phyloP scores from a whole-genome alignment of 148 eudicot genomes.

The Vaccinium corymbosum region DNA sequence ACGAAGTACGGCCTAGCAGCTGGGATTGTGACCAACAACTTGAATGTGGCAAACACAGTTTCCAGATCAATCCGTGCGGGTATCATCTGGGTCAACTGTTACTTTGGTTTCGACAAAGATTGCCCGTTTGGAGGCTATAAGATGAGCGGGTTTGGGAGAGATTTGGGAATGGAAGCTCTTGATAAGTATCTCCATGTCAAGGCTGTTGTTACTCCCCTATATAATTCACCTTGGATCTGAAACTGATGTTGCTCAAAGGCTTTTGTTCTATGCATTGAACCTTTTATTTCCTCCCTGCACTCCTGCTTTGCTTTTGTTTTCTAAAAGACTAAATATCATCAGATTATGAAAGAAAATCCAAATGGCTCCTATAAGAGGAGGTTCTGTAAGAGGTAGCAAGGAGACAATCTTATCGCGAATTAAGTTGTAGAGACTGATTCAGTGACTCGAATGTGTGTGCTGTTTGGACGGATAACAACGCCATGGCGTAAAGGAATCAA shows the following conservation, averaged over 20 bases:
- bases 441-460: no score
- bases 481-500: no score
- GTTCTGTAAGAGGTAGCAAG: not conserved
- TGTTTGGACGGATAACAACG: no score
- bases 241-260: not conserved
- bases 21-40: conserved; percentile 64
- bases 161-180: conserved; percentile 54
- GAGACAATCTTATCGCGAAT: not conserved
- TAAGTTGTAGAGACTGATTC: no score
- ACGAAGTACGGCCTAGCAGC: conserved; percentile 70
- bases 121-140: conserved; percentile 71
- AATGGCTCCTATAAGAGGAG: no score
- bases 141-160: conserved; percentile 76
- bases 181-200: conserved; percentile 59
- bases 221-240: conserved; percentile 67
- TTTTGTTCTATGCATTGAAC: not conserved
- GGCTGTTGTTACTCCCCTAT: conserved; percentile 62
- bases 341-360: no score
- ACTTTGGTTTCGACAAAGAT: conserved; percentile 55
- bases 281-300: no score
- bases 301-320: no score
- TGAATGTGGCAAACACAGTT: conserved; percentile 68
- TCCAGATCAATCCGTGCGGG: conserved; percentile 68
- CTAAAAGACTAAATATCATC: no score
- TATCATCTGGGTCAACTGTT: conserved; percentile 70